Base-by-base conservation (phyloP, 1,284 basidiomycete genomes). In the Agaricales sp. region DNA sequence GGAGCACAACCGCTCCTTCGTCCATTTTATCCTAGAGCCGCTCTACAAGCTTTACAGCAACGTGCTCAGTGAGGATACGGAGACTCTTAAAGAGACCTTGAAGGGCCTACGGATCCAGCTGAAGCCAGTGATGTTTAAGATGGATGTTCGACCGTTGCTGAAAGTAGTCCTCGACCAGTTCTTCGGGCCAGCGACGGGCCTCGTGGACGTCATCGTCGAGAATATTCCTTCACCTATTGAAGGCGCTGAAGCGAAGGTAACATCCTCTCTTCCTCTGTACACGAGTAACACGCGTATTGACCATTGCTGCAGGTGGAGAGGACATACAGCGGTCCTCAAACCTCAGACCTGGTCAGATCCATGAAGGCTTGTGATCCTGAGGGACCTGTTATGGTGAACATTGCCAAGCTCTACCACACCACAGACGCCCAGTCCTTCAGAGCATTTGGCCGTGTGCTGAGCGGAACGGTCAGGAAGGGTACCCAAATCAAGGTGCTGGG, bases 41-140 rank as follows among this genome's bases (percentile, higher is more conserved):
- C 67, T 99, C 46, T 99, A 99, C 75, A 99, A 99, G 71, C 77
- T 99, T 26, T 99, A 99, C 68, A 92, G 87, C 52, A 77, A 92
- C 63, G 96, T 98, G 2, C 69, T 99, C 47, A 94, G 92, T 57
- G 88, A 93, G 62, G 92, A 98, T 58, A 87, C 87, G 0, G 89
- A 88, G 8, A 74, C 76, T 35, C 75, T 99, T 45, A 87, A 84
- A 61, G 75, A 74, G 48, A 98, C 94, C 1, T 72, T 99, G n/a
- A 72, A 72, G 4, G 71, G 74, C 13, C 74, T 99, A 30, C 82
- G 83, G 3, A 99, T 99, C 59, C 76, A 80, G 45, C 71, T 99
- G 56, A 96, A 95, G 67, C 88, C 92, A 0, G 75, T 93, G 37
- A 90, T 91, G 75, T 99, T 87, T 75, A 98, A 98, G 73, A 95